Evolutionary conservation across 192 early-diverging fungal species (phyloP).

Genomic region (Coemansia aciculifera): DNA sequence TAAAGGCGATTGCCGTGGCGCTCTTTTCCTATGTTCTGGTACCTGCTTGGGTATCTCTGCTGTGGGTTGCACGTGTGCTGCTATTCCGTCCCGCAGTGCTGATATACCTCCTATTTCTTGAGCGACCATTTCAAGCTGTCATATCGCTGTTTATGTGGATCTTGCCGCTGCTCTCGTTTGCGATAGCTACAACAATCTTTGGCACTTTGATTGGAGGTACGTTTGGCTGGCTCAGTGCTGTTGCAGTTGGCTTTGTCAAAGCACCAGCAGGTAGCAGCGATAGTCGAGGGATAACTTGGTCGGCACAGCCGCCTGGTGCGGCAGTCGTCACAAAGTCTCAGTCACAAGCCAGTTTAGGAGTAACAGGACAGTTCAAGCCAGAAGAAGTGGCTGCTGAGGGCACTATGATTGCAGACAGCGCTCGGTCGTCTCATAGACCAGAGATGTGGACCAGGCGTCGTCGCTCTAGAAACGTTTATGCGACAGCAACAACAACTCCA

Average conservation of each 20-base stretch:
- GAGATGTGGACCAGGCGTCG: conserved; percentile 18
- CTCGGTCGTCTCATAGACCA: background rate
- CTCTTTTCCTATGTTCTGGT: conserved; percentile 18
- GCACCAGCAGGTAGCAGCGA: background rate
- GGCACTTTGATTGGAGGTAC: conserved; percentile 35
- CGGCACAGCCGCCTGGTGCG: background rate
- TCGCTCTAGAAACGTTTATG: background rate
- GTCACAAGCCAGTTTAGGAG: background rate
- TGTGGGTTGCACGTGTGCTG: conserved; percentile 24
- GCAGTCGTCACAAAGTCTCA: background rate
- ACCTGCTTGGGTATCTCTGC: conserved; percentile 12
- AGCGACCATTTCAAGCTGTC: conserved; percentile 27
- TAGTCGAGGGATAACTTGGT: background rate
- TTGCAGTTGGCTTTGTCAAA: conserved; percentile 9
- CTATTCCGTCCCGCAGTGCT: conserved; percentile 35
- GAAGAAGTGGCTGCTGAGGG: background rate
- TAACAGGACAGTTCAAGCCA: background rate
- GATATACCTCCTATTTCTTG: conserved; percentile 45
- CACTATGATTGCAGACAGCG: background rate
- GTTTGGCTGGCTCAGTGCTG: conserved; percentile 43
- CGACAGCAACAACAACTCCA: background rate
- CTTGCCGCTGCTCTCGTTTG: conserved; percentile 33
- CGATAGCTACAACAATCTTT: conserved; percentile 17
- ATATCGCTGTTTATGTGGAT: conserved; percentile 40
- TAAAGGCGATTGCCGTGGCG: background rate